Percentiles rank a stretch among this genome's conserved stretches.
phyloP scores from a whole-genome alignment of 2,329 filamentous ascomycete genomes.

The Aspergillus clavatus region DNA sequence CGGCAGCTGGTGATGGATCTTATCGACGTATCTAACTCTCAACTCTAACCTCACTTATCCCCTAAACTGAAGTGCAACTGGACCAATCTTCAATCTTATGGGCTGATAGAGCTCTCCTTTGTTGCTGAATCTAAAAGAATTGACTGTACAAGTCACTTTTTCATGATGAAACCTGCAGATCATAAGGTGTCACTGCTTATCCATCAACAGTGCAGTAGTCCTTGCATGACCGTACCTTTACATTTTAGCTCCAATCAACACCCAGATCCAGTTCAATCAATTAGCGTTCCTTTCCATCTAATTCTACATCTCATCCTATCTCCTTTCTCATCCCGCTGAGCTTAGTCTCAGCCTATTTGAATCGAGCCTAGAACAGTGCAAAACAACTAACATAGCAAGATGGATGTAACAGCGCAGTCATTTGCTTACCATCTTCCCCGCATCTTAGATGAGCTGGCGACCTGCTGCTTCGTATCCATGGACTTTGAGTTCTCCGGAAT shows the following conservation, averaged over 20 bases:
- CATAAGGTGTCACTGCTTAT: too few relatives aligned
- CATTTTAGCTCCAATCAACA: neutral
- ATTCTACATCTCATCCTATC: neutral
- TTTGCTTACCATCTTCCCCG: conserved; percentile 50
- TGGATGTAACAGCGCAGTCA: conserved; percentile 53
- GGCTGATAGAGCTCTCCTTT: too few relatives aligned
- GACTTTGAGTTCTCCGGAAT: conserved; percentile 66
- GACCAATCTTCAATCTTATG: too few relatives aligned
- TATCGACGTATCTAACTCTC: too few relatives aligned
- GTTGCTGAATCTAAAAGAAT: too few relatives aligned
- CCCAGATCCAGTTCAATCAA: neutral
- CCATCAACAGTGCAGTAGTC: too few relatives aligned
- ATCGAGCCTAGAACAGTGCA: neutral
- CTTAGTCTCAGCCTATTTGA: neutral
- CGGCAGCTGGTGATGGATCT: too few relatives aligned
- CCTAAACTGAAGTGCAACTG: too few relatives aligned
- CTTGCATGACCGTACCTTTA: too few relatives aligned
- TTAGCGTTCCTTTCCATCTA: neutral
- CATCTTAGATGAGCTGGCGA: conserved; percentile 54
- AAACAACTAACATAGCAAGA: conserved; percentile 28
- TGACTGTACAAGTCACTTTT: too few relatives aligned
- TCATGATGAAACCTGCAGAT: too few relatives aligned
- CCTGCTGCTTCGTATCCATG: conserved; percentile 58
- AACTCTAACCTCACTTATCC: too few relatives aligned
- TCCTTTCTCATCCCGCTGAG: neutral